Evolutionary conservation across 2,329 filamentous ascomycete genomes (phyloP).

Genomic region (Alternaria solani): DNA sequence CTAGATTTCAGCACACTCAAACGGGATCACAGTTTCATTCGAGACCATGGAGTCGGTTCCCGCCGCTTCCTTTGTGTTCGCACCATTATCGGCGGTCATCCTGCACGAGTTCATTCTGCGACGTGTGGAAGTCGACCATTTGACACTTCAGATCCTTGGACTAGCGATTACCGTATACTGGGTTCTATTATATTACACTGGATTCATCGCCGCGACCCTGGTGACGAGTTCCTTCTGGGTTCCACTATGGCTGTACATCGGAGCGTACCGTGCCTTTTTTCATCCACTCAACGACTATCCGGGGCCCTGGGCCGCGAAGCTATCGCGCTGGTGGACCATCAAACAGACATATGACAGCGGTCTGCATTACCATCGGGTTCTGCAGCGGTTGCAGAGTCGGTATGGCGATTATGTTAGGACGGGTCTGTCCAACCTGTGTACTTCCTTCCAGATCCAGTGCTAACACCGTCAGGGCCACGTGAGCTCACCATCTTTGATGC

Average conservation of each 20-base stretch:
- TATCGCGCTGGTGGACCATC: conserved; percentile 37
- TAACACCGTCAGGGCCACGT: conserved; percentile 27
- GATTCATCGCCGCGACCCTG: conserved; percentile 15
- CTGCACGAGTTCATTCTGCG: conserved; percentile 27
- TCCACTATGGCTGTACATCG: conserved; percentile 30
- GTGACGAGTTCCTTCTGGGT: conserved; percentile 26
- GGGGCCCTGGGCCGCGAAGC: conserved; percentile 29
- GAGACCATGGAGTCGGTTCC: conserved; percentile 17
- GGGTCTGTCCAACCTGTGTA: conserved; percentile 16
- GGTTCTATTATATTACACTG: conserved; percentile 15
- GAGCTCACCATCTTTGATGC: conserved; percentile 38
- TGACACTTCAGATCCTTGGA: conserved; percentile 21
- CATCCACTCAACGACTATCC: conserved; percentile 35
- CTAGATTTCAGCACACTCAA: background rate
- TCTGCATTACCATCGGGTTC: conserved; percentile 26
- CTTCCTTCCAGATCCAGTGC: background rate
- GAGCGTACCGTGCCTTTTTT: conserved; percentile 33
- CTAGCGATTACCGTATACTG: conserved; percentile 20
- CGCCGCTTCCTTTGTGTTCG: conserved; percentile 8
- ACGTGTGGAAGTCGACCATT: conserved; percentile 28
- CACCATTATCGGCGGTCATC: conserved; percentile 18
- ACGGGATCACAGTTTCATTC: background rate
- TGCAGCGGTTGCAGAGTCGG: conserved; percentile 29
- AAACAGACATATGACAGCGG: conserved; percentile 26
- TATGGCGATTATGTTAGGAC: conserved; percentile 40